Percentiles rank a stretch among this genome's conserved stretches.
phyloP scores from a whole-genome alignment of 2,329 filamentous ascomycete species.

The Didymella pinodella region DNA sequence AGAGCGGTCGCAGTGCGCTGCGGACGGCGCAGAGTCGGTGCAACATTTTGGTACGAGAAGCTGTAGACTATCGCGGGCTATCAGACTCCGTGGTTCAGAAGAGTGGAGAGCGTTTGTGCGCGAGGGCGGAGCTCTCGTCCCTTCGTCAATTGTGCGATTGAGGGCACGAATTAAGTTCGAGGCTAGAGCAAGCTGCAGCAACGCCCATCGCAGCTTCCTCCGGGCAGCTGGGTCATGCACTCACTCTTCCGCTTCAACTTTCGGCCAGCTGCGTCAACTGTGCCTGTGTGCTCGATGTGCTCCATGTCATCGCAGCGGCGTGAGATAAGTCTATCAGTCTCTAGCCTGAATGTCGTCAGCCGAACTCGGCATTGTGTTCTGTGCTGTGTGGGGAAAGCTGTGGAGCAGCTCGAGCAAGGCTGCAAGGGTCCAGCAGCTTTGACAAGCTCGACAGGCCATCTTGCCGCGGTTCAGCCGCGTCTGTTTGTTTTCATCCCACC shows the following conservation, averaged over 20 bases:
- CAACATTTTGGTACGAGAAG: constrained; percentile 39
- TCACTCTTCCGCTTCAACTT: constrained; percentile 9
- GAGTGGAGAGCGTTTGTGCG: constrained; percentile 8
- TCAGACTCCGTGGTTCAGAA: constrained; percentile 6
- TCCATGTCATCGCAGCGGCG: neutral
- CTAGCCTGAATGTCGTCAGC: constrained; percentile 19
- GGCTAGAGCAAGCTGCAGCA: constrained; percentile 14
- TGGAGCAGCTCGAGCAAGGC: constrained; percentile 18
- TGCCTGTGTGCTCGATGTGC: constrained; percentile 3
- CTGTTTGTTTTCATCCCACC: constrained; percentile 34
- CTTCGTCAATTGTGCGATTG: constrained; percentile 18
- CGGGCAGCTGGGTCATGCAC: constrained; percentile 10
- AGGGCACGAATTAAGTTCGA: constrained; percentile 32
- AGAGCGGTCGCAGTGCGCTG: constrained; percentile 34
- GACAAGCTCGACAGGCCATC: constrained; percentile 26
- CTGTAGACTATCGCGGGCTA: constrained; percentile 24
- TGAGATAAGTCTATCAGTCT: constrained; percentile 12
- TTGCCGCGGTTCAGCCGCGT: constrained; percentile 24
- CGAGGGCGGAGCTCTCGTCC: constrained; percentile 17
- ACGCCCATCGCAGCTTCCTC: constrained; percentile 12
- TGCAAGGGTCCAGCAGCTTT: constrained; percentile 11
- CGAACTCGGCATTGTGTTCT: constrained; percentile 18
- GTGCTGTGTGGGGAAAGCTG: constrained; percentile 20
- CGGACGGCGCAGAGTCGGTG: constrained; percentile 19
- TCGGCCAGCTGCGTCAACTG: neutral